phyloP scores from a whole-genome alignment of 305 asterid species.

The Solanum chacoense region DNA sequence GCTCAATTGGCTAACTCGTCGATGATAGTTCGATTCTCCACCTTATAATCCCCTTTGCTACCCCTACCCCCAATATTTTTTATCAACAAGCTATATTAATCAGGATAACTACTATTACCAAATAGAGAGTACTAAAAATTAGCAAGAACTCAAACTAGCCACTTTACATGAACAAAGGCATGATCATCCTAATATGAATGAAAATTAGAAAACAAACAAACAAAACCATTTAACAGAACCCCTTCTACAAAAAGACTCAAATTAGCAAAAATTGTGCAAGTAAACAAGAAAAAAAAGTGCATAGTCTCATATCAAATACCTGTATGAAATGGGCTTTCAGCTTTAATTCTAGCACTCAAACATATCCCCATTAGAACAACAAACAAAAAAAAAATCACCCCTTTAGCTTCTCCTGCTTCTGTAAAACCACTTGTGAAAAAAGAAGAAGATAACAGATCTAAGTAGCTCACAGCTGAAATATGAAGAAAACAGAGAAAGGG shows the following conservation, averaged over 20 bases:
- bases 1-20: not conserved
- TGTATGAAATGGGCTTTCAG: slow-evolving; percentile 41
- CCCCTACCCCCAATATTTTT: not conserved
- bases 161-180: not conserved
- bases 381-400: not conserved
- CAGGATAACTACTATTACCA: not conserved
- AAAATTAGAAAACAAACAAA: not conserved
- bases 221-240: not conserved
- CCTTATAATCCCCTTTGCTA: not conserved
- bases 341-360: slow-evolving; percentile 60
- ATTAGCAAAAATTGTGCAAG: not conserved
- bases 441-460: not conserved
- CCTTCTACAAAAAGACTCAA: not conserved
- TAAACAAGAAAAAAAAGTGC: not conserved
- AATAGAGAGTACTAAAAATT: not conserved
- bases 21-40: not conserved
- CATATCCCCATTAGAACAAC: slow-evolving; percentile 56
- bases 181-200: not conserved
- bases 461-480: not conserved
- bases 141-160: not conserved
- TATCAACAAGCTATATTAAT: not conserved
- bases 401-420: slow-evolving; percentile 1
- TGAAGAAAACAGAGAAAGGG: not conserved
- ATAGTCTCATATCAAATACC: slow-evolving; percentile 20
- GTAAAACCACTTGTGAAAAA: not conserved